Base-by-base conservation (phyloP, 1,139 yeast genomes). In the Hemisphaericaspora xylofermentans region DNA sequence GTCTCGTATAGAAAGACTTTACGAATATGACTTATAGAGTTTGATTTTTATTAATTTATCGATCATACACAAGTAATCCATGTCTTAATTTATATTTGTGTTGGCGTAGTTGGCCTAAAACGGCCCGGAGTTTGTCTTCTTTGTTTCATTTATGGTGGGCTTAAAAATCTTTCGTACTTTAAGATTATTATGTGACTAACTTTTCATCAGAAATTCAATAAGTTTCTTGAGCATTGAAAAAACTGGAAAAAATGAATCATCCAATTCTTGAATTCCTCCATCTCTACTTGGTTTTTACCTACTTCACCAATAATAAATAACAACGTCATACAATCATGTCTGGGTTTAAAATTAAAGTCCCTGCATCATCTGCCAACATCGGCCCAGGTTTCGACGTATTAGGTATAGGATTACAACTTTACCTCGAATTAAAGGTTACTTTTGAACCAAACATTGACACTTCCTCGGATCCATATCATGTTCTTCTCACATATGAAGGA, bases 371-470 rank as follows among this genome's bases (percentile, higher is more conserved):
- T 37, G 98, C 98, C 56, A 93, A 93, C 59, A 91, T 93, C 41
- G 98, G 98, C 7, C 98, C 98, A 2, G 98, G 98, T 1, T 93
- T 91, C 59, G 98, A 93, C 63, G 98, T 93, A 5, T 71, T 93
- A 40, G 98, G 98, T 15, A 82, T 93, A 38, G 96, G 96, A 31
- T 75, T 93, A 51, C 74, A 84, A 45, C 68, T 89, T 36, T 88
- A 71, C 58, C 71, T 93, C 47, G 85, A 83, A 45, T 73, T 93
- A 41, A 67, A 74, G 9, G 96, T 89, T 4, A 61, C 68, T 14
- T 68, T 87, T 35, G 91, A 87, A 57, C 62, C 82, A 4, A 50
- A 71, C 10, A 56, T 56, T 8, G 78, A 73, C 41, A 72, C 84
- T 8, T 65, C 74, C 33, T 47, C 56, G 5, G 93, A 86, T 58